Evolutionary conservation across 257 asterid species (phyloP).

Genomic region (Eustoma russellianum): DNA sequence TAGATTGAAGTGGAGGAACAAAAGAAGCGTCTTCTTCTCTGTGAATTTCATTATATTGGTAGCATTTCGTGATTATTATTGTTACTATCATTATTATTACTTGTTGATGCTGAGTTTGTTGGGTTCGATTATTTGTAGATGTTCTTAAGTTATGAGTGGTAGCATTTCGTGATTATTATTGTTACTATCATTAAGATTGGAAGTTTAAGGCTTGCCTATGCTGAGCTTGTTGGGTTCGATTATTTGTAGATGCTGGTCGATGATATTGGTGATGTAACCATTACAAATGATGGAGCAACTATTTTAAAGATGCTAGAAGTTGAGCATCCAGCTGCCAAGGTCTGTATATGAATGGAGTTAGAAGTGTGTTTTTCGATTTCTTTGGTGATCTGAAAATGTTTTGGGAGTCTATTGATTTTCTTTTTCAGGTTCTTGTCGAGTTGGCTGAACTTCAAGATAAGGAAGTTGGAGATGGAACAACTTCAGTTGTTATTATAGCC

Average conservation of each 20-base stretch:
- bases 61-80: too few relatives aligned
- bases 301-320: slow-evolving; percentile 93
- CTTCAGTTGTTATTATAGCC: slow-evolving; percentile 92
- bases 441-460: slow-evolving; percentile 98
- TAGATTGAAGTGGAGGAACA: too few relatives aligned
- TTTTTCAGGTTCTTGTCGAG: slow-evolving; percentile 85
- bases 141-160: too few relatives aligned
- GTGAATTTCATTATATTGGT: too few relatives aligned
- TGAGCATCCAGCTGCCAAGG: slow-evolving; percentile 99
- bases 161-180: too few relatives aligned
- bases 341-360: slow-evolving; percentile 8
- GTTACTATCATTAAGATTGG: too few relatives aligned
- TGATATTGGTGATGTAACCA: slow-evolving; percentile 95
- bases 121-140: slow-evolving; percentile 12
- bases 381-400: not conserved
- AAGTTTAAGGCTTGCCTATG: too few relatives aligned
- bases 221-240: not conserved
- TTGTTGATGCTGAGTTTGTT: not conserved
- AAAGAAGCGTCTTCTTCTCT: too few relatives aligned
- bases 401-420: not conserved
- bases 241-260: slow-evolving; percentile 84
- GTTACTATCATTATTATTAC: too few relatives aligned
- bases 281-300: slow-evolving; percentile 99
- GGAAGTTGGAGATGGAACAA: slow-evolving; percentile 99
- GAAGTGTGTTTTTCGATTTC: not conserved